Percentiles rank a stretch among this genome's conserved stretches.
Evolutionary conservation across 805 yeast species (phyloP).

Genomic region (Scheffersomyces lignosus): DNA sequence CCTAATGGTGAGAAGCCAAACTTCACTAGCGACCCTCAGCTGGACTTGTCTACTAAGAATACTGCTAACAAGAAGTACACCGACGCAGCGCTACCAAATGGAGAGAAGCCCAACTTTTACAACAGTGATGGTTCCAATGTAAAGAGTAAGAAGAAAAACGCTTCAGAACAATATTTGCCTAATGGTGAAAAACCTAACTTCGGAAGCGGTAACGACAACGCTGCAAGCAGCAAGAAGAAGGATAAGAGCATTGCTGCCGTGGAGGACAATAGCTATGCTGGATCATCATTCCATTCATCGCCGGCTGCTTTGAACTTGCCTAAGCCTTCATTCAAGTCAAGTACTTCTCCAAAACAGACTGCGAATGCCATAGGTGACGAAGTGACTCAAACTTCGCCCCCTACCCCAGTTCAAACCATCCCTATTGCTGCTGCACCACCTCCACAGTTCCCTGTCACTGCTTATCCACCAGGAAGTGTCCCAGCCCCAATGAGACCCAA

Average conservation of each 20-base stretch:
- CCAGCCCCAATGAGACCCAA: constrained; percentile 5
- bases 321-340: constrained; percentile 51
- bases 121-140: constrained; percentile 1
- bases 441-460: constrained; percentile 33
- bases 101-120: constrained; percentile 29
- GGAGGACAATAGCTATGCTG: constrained; percentile 52
- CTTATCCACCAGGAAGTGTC: constrained; percentile 26
- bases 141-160: not conserved
- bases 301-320: constrained; percentile 58
- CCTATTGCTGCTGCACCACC: constrained; percentile 15
- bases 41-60: too few species aligned
- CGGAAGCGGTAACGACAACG: constrained; percentile 11
- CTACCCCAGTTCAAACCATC: not conserved
- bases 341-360: constrained; percentile 20
- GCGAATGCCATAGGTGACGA: not conserved
- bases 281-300: constrained; percentile 56
- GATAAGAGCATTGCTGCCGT: constrained; percentile 5
- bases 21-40: too few species aligned
- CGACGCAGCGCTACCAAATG: constrained; percentile 26
- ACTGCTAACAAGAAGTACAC: constrained; percentile 5
- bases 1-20: constrained; percentile 32
- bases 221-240: not conserved
- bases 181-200: constrained; percentile 15
- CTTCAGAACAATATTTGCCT: constrained; percentile 8
- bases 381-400: not conserved